Conservation (phyloP, 2,329 filamentous ascomycete species). For the Pseudogymnoascus sp. region DNA sequence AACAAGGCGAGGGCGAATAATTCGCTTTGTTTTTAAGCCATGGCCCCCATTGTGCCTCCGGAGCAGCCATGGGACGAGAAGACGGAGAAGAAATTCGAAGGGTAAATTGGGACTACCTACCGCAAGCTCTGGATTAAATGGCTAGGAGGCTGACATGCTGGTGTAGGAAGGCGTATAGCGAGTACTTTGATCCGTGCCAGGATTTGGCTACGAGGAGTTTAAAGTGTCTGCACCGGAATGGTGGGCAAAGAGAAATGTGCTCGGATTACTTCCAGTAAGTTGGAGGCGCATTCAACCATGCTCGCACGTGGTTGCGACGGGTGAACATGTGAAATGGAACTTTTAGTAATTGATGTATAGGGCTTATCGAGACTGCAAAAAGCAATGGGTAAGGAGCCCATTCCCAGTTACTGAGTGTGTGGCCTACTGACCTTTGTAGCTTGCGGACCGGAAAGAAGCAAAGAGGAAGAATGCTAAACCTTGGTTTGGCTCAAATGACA, state of each 20-base stretch:
- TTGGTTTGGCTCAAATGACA: conserved; percentile 19
- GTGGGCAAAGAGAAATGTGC: conserved; percentile 82
- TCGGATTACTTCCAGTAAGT: conserved; percentile 89
- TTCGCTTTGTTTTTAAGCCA: not conserved
- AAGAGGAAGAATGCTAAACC: conserved; percentile 31
- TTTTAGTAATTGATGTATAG: conserved; percentile 38
- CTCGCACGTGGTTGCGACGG: conserved; percentile 12
- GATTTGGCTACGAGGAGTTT: conserved; percentile 82
- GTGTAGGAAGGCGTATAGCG: conserved; percentile 73
- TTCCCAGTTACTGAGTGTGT: not conserved
- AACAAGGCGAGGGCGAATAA: not conserved
- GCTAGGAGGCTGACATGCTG: not conserved
- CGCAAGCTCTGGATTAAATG: not conserved
- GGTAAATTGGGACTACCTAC: conserved; percentile 36
- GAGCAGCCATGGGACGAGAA: conserved; percentile 47
- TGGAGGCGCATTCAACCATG: not conserved
- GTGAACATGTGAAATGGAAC: conserved; percentile 1
- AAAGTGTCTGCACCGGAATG: conserved; percentile 81
- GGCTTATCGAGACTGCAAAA: conserved; percentile 91
- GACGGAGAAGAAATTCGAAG: conserved; percentile 57
- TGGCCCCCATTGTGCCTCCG: not conserved
- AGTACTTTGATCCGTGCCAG: conserved; percentile 93
- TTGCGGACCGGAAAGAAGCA: conserved; percentile 39
- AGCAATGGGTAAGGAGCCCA: conserved; percentile 68
- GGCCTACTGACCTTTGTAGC: conserved; percentile 25